These are phyloP conservation scores for Aspergillus pseudoglaucus DNA, from an alignment of 2,329 filamentous ascomycete genomes.

Conservation along the genomic window DNA sequence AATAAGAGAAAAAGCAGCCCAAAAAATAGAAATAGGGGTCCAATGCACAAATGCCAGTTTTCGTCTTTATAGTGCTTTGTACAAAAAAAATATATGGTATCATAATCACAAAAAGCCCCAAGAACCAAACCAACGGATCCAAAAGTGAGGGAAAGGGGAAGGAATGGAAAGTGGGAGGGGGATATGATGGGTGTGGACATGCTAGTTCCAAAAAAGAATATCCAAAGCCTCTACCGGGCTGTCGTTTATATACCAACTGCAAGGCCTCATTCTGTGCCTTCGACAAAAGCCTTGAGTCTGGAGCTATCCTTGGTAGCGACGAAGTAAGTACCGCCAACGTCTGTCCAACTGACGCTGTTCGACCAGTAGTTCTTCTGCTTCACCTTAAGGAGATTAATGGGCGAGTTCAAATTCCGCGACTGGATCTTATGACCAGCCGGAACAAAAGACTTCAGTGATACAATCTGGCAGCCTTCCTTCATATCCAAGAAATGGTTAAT, in stretches of 20 bases:
- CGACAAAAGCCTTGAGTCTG: conserved; percentile 45
- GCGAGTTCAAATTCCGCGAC: conserved; percentile 68
- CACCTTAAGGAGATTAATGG: conserved; percentile 73
- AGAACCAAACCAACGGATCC: not conserved
- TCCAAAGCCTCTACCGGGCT: not conserved
- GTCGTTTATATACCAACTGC: conserved; percentile 2
- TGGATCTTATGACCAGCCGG: conserved; percentile 70
- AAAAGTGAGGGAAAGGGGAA: conserved; percentile 4
- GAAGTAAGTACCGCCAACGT: conserved; percentile 75
- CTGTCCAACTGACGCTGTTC: conserved; percentile 80
- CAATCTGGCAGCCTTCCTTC: conserved; percentile 81
- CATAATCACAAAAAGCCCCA: conserved; percentile 5
- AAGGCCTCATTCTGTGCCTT: conserved; percentile 24
- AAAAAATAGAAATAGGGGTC: not conserved
- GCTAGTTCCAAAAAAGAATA: not conserved
- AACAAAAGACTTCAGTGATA: conserved; percentile 88
- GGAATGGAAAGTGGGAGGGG: not conserved
- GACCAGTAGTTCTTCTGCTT: conserved; percentile 64
- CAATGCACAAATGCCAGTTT: not conserved
- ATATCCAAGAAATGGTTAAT: conserved; percentile 88
- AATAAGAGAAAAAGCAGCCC: not conserved
- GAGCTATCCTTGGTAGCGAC: conserved; percentile 71
- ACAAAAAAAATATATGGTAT: conserved; percentile 13
- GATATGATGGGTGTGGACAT: not conserved
- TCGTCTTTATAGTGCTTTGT: conserved; percentile 2